phyloP scores from a whole-genome alignment of 148 eudicot species.

The Arctostaphylos glauca region DNA sequence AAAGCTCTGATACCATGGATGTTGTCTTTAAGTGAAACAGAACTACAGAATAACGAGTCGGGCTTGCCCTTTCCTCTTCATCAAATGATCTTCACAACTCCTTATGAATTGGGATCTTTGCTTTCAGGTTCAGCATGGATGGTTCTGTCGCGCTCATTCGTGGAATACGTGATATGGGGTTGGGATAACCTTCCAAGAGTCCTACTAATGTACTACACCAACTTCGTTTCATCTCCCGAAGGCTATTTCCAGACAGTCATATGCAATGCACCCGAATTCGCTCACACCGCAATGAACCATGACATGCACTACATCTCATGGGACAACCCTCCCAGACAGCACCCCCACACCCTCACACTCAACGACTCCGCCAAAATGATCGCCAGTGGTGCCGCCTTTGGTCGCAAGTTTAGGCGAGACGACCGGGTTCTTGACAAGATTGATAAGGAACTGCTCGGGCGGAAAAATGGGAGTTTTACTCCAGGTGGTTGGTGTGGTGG shows the following conservation, averaged over 20 bases:
- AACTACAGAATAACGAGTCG: background rate
- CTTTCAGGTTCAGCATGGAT: constrained; percentile 96
- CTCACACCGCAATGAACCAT: constrained; percentile 62
- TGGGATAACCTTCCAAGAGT: constrained; percentile 96
- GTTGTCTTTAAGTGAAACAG: background rate
- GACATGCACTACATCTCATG: constrained; percentile 94
- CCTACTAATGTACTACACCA: constrained; percentile 88
- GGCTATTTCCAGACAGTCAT: constrained; percentile 90
- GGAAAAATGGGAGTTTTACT: constrained; percentile 65
- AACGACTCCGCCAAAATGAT: constrained; percentile 66
- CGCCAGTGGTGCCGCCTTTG: constrained; percentile 71
- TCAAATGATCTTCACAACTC: too few species aligned
- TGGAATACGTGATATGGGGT: constrained; percentile 83
- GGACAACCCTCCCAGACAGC: constrained; percentile 88
- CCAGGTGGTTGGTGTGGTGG: constrained; percentile 93
- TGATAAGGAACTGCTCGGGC: constrained; percentile 57
- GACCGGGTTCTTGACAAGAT: constrained; percentile 67
- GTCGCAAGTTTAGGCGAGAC: constrained; percentile 65
- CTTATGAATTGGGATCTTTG: background rate
- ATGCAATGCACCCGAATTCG: constrained; percentile 74
- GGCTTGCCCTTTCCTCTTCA: too few species aligned
- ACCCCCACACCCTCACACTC: constrained; percentile 62
- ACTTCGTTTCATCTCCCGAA: constrained; percentile 91
- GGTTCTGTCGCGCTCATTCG: constrained; percentile 78
- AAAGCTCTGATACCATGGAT: background rate